A percentile compares a stretch with the other conserved stretches of the same genome.
These are phyloP conservation scores for Kluyveromyces lactis DNA, from an alignment of 805 yeast species.

Conservation along the genomic window DNA sequence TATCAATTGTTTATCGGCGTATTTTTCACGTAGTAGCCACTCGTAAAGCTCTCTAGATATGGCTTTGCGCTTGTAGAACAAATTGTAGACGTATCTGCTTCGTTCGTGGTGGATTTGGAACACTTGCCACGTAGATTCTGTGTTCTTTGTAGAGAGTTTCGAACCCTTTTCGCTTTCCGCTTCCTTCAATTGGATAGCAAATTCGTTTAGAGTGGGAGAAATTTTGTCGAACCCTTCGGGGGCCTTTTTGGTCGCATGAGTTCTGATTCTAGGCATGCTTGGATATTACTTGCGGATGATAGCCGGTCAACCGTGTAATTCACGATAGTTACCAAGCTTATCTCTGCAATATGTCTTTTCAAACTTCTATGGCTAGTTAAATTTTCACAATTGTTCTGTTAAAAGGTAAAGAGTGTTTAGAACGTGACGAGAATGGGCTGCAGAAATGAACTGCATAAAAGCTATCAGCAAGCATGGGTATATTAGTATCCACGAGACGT, in stretches of 20 bases:
- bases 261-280: conserved; percentile 18
- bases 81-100: conserved; percentile 64
- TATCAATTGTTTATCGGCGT: conserved; percentile 60
- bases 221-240: conserved; percentile 72
- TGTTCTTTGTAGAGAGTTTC: conserved; percentile 40
- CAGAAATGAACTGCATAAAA: too few relatives aligned
- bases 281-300: background rate
- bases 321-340: too few relatives aligned
- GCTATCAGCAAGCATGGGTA: too few relatives aligned
- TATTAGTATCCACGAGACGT: too few relatives aligned
- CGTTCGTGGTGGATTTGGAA: conserved; percentile 64
- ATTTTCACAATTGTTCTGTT: too few relatives aligned
- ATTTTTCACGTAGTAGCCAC: conserved; percentile 60
- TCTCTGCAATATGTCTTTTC: too few relatives aligned
- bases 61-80: conserved; percentile 61
- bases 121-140: conserved; percentile 62
- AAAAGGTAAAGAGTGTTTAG: too few relatives aligned
- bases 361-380: too few relatives aligned
- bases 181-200: conserved; percentile 49
- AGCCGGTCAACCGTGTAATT: too few relatives aligned
- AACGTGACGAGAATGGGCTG: too few relatives aligned
- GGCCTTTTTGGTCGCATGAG: conserved; percentile 35
- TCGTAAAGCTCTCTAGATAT: conserved; percentile 62
- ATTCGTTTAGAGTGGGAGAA: conserved; percentile 55
- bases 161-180: conserved; percentile 29